These are phyloP conservation scores for Ustilago tritici DNA, from an alignment of 1,284 basidiomycete species.

Conservation along the genomic window DNA sequence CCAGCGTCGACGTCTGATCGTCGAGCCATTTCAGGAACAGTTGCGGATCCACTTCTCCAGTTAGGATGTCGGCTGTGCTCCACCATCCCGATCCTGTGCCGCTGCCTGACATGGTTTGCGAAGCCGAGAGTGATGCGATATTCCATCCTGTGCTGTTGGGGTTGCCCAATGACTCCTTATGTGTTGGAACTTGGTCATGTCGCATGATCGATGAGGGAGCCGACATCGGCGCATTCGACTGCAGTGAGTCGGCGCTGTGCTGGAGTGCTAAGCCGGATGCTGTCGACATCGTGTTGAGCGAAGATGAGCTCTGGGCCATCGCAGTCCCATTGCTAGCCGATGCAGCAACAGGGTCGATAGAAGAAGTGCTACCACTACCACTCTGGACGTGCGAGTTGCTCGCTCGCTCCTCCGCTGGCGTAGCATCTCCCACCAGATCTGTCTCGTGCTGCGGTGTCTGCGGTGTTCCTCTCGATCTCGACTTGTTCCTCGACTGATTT, in stretches of 20 bases:
- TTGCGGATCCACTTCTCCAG: conserved; percentile 53
- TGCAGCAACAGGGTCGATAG: background rate
- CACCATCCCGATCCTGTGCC: conserved; percentile 43
- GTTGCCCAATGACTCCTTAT: conserved; percentile 7
- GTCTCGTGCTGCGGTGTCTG: conserved; percentile 10
- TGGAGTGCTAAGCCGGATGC: background rate
- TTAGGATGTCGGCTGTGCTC: conserved; percentile 48
- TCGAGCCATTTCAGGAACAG: conserved; percentile 52
- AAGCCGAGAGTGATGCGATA: conserved; percentile 2
- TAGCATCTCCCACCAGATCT: conserved; percentile 6
- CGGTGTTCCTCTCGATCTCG: conserved; percentile 17
- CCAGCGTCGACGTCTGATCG: conserved; percentile 44
- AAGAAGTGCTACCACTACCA: too few relatives aligned
- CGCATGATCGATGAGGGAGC: background rate
- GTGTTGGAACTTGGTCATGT: background rate
- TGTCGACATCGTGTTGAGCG: background rate
- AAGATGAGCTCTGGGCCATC: background rate
- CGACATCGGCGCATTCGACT: background rate
- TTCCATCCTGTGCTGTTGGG: conserved; percentile 13
- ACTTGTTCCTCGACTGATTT: conserved; percentile 16
- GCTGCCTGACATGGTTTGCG: conserved; percentile 24
- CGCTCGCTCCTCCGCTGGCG: background rate
- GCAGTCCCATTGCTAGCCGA: background rate
- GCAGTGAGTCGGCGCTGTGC: background rate
- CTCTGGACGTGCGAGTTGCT: background rate